Evolutionary conservation across 768 basidiomycete species (phyloP).

Genomic region (Kwoniella dendrophila): DNA sequence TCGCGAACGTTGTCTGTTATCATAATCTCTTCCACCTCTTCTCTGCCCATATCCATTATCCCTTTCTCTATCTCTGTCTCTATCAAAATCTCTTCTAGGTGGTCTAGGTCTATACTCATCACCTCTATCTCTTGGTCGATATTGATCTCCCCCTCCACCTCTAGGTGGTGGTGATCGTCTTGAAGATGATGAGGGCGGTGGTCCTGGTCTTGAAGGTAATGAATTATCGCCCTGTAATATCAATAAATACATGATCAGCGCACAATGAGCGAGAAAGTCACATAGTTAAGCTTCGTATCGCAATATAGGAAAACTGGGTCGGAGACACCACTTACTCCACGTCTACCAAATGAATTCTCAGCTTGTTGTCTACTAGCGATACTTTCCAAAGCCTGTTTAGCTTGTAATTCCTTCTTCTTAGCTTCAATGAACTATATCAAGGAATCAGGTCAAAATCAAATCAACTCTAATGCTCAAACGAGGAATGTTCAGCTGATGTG

Average conservation of each 20-base stretch:
- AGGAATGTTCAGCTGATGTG: no score
- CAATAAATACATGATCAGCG: not conserved
- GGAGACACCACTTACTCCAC: constrained; percentile 15
- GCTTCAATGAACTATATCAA: constrained; percentile 51
- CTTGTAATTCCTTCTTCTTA: constrained; percentile 53
- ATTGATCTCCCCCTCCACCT: constrained; percentile 6
- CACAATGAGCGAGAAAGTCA: not conserved
- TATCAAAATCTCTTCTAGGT: constrained; percentile 17
- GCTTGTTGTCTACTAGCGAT: constrained; percentile 23
- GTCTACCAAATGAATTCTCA: constrained; percentile 33
- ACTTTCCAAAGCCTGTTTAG: constrained; percentile 36
- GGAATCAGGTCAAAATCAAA: not conserved
- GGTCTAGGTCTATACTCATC: constrained; percentile 16
- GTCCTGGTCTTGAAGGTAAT: constrained; percentile 28
- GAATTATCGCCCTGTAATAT: constrained; percentile 11
- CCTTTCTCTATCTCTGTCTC: constrained; percentile 20
- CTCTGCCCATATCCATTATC: constrained; percentile 34
- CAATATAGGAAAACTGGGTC: not conserved
- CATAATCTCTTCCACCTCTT: constrained; percentile 21
- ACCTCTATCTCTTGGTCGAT: constrained; percentile 20
- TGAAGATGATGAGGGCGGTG: constrained; percentile 1
- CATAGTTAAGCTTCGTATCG: not conserved
- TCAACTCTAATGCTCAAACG: not conserved
- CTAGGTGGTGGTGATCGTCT: constrained; percentile 18
- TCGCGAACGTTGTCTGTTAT: no score